Conservation (phyloP, 2,329 filamentous ascomycete species). For the Proliferodiscus dingleyae region DNA sequence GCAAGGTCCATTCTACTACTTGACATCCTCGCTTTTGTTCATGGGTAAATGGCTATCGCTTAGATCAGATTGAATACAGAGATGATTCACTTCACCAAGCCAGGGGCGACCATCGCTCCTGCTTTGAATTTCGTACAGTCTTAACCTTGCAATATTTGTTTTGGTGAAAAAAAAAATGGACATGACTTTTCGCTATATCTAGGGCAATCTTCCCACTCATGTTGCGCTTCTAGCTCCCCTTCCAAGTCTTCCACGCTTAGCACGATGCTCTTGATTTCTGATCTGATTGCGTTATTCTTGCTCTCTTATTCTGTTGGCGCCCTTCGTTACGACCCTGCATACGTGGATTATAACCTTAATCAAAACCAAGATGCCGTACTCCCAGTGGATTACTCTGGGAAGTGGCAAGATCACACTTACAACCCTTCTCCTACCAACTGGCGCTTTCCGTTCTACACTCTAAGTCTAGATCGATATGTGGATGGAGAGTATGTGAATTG, state of each 20-base stretch:
- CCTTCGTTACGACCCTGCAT: slow-evolving; percentile 3
- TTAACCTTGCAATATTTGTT: too few relatives aligned
- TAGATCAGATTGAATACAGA: too few relatives aligned
- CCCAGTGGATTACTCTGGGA: slow-evolving; percentile 50
- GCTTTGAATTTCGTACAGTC: too few relatives aligned
- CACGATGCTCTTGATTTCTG: not conserved
- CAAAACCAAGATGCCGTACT: slow-evolving; percentile 30
- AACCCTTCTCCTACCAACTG: slow-evolving; percentile 53
- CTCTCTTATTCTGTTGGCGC: not conserved
- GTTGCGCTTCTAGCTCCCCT: not conserved
- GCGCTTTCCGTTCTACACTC: slow-evolving; percentile 60
- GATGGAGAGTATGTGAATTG: slow-evolving; percentile 45
- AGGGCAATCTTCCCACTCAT: too few relatives aligned
- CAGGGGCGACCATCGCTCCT: too few relatives aligned
- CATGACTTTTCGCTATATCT: not conserved
- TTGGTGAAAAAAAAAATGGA: not conserved
- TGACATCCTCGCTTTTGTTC: too few relatives aligned
- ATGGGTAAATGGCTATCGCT: too few relatives aligned
- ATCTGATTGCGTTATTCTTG: not conserved
- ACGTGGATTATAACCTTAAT: slow-evolving; percentile 54
- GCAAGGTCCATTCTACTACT: too few relatives aligned
- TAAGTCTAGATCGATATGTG: slow-evolving; percentile 58
- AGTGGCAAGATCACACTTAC: slow-evolving; percentile 49
- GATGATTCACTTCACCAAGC: too few relatives aligned
- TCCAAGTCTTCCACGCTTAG: not conserved